Evolutionary conservation across 371 early-diverging fungal species (phyloP).

Genomic region (Mucor indicus): DNA sequence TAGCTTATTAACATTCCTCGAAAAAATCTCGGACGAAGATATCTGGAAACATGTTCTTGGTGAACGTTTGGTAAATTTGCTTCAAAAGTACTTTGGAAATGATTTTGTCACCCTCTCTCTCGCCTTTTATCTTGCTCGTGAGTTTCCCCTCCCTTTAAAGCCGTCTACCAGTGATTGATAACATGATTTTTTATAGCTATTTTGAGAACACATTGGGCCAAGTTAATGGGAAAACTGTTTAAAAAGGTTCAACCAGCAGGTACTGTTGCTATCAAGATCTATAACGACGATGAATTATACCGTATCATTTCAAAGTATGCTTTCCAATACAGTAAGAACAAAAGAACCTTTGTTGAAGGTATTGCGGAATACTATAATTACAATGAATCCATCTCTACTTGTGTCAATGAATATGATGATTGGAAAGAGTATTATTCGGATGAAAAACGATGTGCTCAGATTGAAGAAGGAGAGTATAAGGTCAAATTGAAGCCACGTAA

Average conservation of each 20-base stretch:
- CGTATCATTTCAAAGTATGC: constrained; percentile 13
- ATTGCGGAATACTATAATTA: constrained; percentile 9
- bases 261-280: constrained; percentile 9
- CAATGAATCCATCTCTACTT: constrained; percentile 10
- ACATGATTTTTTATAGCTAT: constrained; percentile 19
- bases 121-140: constrained; percentile 31
- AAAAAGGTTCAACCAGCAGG: neutral
- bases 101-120: constrained; percentile 34
- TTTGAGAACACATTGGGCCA: constrained; percentile 25
- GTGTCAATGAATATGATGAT: constrained; percentile 22
- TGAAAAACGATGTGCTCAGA: no score
- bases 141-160: no score
- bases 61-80: constrained; percentile 23
- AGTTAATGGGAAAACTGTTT: constrained; percentile 7
- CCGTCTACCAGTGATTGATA: no score
- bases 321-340: neutral
- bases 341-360: constrained; percentile 11
- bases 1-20: constrained; percentile 22
- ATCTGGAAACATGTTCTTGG: constrained; percentile 32
- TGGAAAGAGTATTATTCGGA: no score
- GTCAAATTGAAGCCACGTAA: no score
- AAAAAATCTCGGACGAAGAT: constrained; percentile 26
- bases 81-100: constrained; percentile 39
- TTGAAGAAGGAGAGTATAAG: no score
- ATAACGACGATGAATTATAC: constrained; percentile 16